Base-by-base conservation (phyloP, 2,329 filamentous ascomycete species). In the Fusarium subglutinans region DNA sequence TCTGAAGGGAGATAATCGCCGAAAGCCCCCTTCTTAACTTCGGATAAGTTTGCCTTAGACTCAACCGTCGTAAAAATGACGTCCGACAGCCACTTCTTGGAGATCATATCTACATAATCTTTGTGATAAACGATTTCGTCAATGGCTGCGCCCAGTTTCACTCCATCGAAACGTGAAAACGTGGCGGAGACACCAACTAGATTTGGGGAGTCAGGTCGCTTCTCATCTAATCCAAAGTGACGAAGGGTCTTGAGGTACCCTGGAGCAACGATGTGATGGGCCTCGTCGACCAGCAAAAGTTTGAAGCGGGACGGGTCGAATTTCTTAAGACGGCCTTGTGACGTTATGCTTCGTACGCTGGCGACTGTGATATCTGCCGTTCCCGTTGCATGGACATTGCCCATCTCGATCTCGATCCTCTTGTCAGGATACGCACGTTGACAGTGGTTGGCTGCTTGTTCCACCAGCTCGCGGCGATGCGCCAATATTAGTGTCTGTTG, bases 51-150 rank as follows among this genome's bases (percentile, higher is more conserved):
- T 37, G 92, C 94, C 22, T 91, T 91, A 0, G 95, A 94, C 73
- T 92, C 88, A 28, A 98, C 95, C 0, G 96, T 98, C 0, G 96
- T 98, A 83, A 99, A 98, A 8, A 96, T 85, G n/a, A 97, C 93
- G 80, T 96, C 90, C 0, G 95, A 92, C 18, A 99, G 88, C 95
- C 95, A 98, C 47, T 96, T 95, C 65, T 97, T 94, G 40, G 91
- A 91, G 69, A 98, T 90, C 88, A 90, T 90, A 71, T 90, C 88
- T 59, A 90, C 83, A 63, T 89, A 90, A 77, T 90, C 87, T 82
- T 95, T 96, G 82, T 98, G 96, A 78, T 98, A 98, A 54, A 98
- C 96, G 70, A 98, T 98, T 79, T 97, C 93, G 77, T 98, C 96
- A 77, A 98, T 96, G 38, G 93, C 95, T 18, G 92, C 87, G 3